Evolutionary conservation across 2,329 filamentous ascomycete genomes (phyloP), one percentile per base, ranked within the genome.

Genomic region (Cylindrodendrum hubeiense): DNA sequence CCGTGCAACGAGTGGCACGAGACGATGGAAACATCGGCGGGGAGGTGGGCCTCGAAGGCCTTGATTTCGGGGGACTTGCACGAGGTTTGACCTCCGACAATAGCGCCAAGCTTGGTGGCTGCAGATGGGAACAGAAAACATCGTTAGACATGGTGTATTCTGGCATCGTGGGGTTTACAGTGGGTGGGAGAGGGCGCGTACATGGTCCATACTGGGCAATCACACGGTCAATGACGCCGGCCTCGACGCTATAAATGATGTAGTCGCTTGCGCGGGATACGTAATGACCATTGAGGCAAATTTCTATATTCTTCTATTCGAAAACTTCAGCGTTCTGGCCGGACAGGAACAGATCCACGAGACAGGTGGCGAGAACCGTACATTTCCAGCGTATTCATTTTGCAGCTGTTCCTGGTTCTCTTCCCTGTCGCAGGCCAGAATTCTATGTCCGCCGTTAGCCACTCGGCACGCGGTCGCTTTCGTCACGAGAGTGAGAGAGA

Each of bases 171-270:
- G 44, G 54, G 17, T 56, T 60, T 30, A 63, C 62, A 37, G 28
- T 30, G 46, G 24, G 26, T 37, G 26, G 52, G 60, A 51, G 46
- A 55, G 58, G 51, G 61, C 47, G 73, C 77, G 68, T 94, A 97
- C 94, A 98, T 74, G 95, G 95, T 69, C 95, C 96, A 80, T 94
- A 99, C 75, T 91, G 86, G 68, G 91, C 91, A 75, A 98, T 96
- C 74, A 98, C 93, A 71, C 87, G 88, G 78, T 94, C 92, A 80
- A 99, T 97, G 71, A 91, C 89, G 74, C 94, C 94, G 67, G 96
- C 96, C 82, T 98, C 95, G 80, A 99, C 96, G 81, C 93, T 97
- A 87, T 99, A 99, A 79, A 99, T 94, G 83, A 98, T 97, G 81
- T 95, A 98, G 86, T 98, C 95, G 90, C 95, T 98, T 81, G 91